These are phyloP conservation scores for Fusarium guadeloupense DNA, from an alignment of 2,329 filamentous ascomycete genomes.

Conservation along the genomic window DNA sequence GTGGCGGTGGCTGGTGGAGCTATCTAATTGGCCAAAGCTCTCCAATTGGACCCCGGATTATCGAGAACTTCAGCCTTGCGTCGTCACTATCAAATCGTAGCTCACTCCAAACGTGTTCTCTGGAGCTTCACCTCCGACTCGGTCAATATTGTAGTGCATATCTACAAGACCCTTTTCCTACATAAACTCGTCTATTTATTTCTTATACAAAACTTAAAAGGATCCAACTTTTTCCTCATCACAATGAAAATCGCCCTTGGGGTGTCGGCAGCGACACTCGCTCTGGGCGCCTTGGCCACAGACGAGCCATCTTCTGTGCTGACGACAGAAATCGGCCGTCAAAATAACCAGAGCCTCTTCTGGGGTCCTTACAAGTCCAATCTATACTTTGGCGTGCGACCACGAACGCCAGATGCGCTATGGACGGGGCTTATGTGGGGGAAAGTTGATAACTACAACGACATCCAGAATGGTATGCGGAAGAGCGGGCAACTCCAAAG, in stretches of 20 bases:
- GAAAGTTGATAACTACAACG: conserved; percentile 79
- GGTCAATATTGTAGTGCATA: conserved; percentile 15
- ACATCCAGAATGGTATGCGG: conserved; percentile 75
- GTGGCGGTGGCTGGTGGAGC: conserved; percentile 38
- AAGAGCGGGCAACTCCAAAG: background rate
- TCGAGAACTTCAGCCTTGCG: conserved; percentile 40
- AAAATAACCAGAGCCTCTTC: conserved; percentile 84
- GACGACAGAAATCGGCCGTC: conserved; percentile 59
- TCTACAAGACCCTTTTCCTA: background rate
- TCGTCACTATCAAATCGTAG: conserved; percentile 25
- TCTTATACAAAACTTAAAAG: background rate
- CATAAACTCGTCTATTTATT: background rate
- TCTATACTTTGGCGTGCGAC: conserved; percentile 90
- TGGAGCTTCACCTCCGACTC: conserved; percentile 19
- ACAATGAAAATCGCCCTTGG: conserved; percentile 49
- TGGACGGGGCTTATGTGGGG: conserved; percentile 89
- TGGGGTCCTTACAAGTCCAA: conserved; percentile 97
- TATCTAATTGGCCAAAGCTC: conserved; percentile 40
- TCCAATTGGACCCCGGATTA: conserved; percentile 1
- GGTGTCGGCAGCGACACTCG: conserved; percentile 45
- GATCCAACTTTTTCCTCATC: background rate
- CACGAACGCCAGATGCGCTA: conserved; percentile 82
- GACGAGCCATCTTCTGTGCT: conserved; percentile 52
- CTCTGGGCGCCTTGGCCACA: conserved; percentile 39
- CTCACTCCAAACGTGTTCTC: conserved; percentile 42